Base-by-base conservation (phyloP, 306 rosid species). In the Delonix regia region DNA sequence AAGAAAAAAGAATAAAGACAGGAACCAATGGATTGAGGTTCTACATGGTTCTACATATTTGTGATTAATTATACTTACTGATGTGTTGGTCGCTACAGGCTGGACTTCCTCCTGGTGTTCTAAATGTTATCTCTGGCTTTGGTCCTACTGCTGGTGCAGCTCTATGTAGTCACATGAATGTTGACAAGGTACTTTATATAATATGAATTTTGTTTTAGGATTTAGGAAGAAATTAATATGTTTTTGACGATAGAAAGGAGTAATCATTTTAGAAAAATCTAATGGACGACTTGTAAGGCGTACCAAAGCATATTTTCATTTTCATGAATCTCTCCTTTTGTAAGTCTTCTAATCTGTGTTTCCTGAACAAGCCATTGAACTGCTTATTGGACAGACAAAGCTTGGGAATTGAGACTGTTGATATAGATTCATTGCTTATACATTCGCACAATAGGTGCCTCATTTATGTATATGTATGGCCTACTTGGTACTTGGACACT, bases 101-200 rank as follows among this genome's bases (percentile, higher is more conserved):
- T 64, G 97, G 97, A 72, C 92, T 90, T 79, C 97, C 97, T 78
- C 78, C 83, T 18, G 97, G 95, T 55, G 97, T 87, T 83, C 55
- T 92, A 45, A 92, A 92, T 76, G 57, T 92, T 44, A 69, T 88
- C 81, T 83, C 89, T 69, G 97, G 97, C 74, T 92, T 74, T 36
- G 95, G 97, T 72, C 95, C 92, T 13, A 85, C 90, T 67, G 92
- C 90, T 39, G 97, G 97, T 75, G 93, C 92, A 49, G 89, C 95
- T 48, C 78, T 92, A 70, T 86, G 90, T 66, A 88, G 88, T 41
- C 97, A 92, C 74, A 92, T 84, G 97, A 87, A 85, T 56, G 90
- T 92, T 78, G 95, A 90, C 72, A 92, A 92, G 93, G 97, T 92
- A 85, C 34, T 51, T 52, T 24, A 39, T 15, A 14, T 63, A 9